Evolutionary conservation across 2,329 filamentous ascomycete genomes (phyloP).

Genomic region (Phyllosticta citrichinensis): DNA sequence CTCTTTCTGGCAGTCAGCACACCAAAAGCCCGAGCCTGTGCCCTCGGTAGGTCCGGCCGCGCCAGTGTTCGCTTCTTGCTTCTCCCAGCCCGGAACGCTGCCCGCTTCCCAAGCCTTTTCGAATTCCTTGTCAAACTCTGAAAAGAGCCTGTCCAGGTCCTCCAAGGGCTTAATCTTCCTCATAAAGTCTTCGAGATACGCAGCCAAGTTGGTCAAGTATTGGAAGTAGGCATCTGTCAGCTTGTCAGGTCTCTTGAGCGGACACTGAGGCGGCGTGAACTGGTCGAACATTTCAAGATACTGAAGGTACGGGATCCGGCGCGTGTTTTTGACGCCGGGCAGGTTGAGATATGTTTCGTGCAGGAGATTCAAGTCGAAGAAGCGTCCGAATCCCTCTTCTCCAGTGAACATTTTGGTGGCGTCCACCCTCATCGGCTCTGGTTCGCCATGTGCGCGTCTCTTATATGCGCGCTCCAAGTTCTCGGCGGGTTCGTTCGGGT

Average conservation of each 20-base stretch:
- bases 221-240: slow-evolving; percentile 86
- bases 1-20: slow-evolving; percentile 82
- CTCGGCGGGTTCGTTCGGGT: slow-evolving; percentile 90
- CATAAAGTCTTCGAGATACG: slow-evolving; percentile 83
- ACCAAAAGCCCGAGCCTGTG: slow-evolving; percentile 68
- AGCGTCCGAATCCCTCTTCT: slow-evolving; percentile 87
- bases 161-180: slow-evolving; percentile 75
- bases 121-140: slow-evolving; percentile 73
- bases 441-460: slow-evolving; percentile 53
- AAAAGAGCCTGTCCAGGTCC: slow-evolving; percentile 69
- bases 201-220: slow-evolving; percentile 70
- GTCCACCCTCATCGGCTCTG: slow-evolving; percentile 51
- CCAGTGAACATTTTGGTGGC: slow-evolving; percentile 91
- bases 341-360: slow-evolving; percentile 90
- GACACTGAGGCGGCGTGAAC: slow-evolving; percentile 64
- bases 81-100: slow-evolving; percentile 65
- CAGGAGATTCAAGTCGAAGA: slow-evolving; percentile 73
- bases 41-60: slow-evolving; percentile 35
- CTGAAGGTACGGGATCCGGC: slow-evolving; percentile 74
- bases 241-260: slow-evolving; percentile 72
- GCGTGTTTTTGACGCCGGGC: slow-evolving; percentile 58
- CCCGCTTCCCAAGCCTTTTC: slow-evolving; percentile 72
- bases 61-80: slow-evolving; percentile 27
- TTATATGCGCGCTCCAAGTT: slow-evolving; percentile 92
- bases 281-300: slow-evolving; percentile 87